A percentile compares a stretch with the other conserved stretches of the same genome.
These are phyloP conservation scores for Tolypocladium amazonense DNA, from an alignment of 2,329 filamentous ascomycete genomes.

Conservation along the genomic window DNA sequence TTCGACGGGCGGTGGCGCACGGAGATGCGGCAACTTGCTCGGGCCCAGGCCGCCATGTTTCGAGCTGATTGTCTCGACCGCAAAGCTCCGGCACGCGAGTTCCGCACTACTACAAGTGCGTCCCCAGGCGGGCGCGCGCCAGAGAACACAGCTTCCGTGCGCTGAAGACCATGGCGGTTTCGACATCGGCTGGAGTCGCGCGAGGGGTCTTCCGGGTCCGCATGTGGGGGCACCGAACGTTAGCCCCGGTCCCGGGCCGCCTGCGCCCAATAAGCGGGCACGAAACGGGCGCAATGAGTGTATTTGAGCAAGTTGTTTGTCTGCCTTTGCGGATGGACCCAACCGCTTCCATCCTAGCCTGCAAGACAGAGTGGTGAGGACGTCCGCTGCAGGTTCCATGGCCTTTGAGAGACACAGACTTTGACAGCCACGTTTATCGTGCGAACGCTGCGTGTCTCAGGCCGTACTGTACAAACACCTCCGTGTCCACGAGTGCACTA, in stretches of 20 bases:
- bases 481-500: neutral
- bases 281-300: slow-evolving; percentile 13
- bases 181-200: neutral
- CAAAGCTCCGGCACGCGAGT: neutral
- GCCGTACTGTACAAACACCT: neutral
- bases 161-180: neutral
- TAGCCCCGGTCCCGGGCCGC: neutral
- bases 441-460: neutral
- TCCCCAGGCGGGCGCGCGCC: neutral
- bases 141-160: neutral
- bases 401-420: neutral
- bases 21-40: neutral
- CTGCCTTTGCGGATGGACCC: neutral
- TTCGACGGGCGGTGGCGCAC: neutral
- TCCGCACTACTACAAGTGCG: neutral
- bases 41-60: neutral
- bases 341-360: neutral
- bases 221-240: neutral
- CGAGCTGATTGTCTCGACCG: neutral
- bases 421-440: neutral
- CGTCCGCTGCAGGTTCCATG: too few species aligned
- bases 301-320: slow-evolving; percentile 26
- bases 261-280: slow-evolving; percentile 6
- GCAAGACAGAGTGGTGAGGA: neutral
- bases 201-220: neutral